A percentile compares a stretch with the other conserved stretches of the same genome.
Evolutionary conservation across 306 rosid genomes (phyloP).

Genomic region (Castanopsis chinensis): DNA sequence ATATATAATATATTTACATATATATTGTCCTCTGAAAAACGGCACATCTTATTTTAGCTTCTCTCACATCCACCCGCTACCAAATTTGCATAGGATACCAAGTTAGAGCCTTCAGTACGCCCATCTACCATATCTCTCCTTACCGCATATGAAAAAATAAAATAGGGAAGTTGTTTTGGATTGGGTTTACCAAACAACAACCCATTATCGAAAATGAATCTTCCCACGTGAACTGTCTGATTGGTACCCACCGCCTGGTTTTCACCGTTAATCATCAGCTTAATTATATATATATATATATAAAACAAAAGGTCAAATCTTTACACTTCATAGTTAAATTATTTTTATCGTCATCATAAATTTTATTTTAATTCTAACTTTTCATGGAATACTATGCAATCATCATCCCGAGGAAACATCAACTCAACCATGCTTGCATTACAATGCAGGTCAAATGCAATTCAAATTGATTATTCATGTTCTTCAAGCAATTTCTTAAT

Average conservation of each 20-base stretch:
- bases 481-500: too few relatives aligned
- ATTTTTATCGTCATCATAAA: neutral
- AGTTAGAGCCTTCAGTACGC: constrained; percentile 44
- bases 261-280: constrained; percentile 60
- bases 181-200: constrained; percentile 62
- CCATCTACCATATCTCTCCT: constrained; percentile 40
- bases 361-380: neutral
- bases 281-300: too few relatives aligned
- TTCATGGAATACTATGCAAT: neutral
- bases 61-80: neutral
- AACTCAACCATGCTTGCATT: too few relatives aligned
- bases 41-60: constrained; percentile 29
- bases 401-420: neutral
- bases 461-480: too few relatives aligned
- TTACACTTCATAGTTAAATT: neutral
- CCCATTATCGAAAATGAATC: constrained; percentile 60
- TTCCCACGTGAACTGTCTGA: constrained; percentile 67
- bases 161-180: constrained; percentile 27
- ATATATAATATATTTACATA: neutral
- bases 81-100: constrained; percentile 66
- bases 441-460: too few relatives aligned
- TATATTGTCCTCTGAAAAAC: constrained; percentile 23
- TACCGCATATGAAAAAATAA: neutral
- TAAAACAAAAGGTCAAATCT: neutral
- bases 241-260: constrained; percentile 34